phyloP scores from a whole-genome alignment of 1,139 yeast species.

The Scheffersomyces titani region DNA sequence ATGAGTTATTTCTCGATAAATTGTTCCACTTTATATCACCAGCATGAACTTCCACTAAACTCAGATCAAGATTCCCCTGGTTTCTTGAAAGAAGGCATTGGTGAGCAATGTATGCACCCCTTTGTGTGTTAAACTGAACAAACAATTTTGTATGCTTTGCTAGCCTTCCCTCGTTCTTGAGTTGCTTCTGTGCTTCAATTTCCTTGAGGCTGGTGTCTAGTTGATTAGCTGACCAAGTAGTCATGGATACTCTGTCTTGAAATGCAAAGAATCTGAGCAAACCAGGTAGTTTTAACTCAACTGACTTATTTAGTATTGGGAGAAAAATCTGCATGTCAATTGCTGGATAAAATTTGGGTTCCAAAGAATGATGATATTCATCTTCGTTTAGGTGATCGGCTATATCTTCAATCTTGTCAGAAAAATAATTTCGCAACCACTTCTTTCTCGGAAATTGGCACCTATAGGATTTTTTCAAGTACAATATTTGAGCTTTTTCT shows the following conservation, averaged over 20 bases:
- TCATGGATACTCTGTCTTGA: slow-evolving; percentile 20
- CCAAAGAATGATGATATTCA: slow-evolving; percentile 1
- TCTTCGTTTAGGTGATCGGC: neutral
- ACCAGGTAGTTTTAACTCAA: slow-evolving; percentile 32
- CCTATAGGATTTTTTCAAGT: slow-evolving; percentile 10
- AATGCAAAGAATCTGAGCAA: slow-evolving; percentile 24
- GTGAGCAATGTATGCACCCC: slow-evolving; percentile 53
- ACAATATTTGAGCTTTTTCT: slow-evolving; percentile 34
- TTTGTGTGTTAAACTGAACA: slow-evolving; percentile 49
- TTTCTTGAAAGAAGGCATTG: slow-evolving; percentile 51
- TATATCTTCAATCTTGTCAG: neutral
- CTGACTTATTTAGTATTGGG: slow-evolving; percentile 27
- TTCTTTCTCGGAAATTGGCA: neutral
- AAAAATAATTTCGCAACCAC: neutral
- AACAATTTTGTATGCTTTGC: slow-evolving; percentile 46
- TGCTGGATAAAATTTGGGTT: slow-evolving; percentile 36
- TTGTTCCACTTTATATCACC: slow-evolving; percentile 63
- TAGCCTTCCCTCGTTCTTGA: slow-evolving; percentile 17
- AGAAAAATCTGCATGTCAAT: slow-evolving; percentile 21
- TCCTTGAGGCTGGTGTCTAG: slow-evolving; percentile 17
- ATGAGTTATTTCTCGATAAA: slow-evolving; percentile 35
- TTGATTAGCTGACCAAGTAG: slow-evolving; percentile 30
- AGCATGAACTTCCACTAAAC: slow-evolving; percentile 54
- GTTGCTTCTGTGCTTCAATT: slow-evolving; percentile 24
- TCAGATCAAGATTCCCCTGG: slow-evolving; percentile 43